Percentiles rank a stretch among this genome's conserved stretches.
These are phyloP conservation scores for Phytophthora cryptogea DNA, from an alignment of 352 stramenopile genomes.

Conservation along the genomic window DNA sequence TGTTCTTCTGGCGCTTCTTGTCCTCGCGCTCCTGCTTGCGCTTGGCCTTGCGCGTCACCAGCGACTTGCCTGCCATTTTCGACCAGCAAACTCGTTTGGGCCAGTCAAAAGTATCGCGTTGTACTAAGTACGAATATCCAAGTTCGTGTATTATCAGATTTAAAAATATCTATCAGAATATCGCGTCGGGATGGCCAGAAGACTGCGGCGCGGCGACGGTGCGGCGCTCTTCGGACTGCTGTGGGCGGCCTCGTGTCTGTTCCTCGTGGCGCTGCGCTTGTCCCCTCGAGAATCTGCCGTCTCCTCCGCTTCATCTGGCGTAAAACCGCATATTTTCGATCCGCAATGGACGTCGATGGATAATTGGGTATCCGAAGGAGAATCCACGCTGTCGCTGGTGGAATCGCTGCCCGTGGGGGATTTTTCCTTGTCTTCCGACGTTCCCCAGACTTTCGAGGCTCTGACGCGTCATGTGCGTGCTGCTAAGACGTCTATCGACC, in stretches of 20 bases:
- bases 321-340: constrained; percentile 26
- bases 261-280: constrained; percentile 32
- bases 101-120: constrained; percentile 20
- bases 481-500: constrained; percentile 59
- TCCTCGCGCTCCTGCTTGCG: constrained; percentile 78
- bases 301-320: background rate
- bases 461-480: constrained; percentile 47
- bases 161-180: background rate
- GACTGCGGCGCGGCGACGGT: constrained; percentile 21
- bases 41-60: constrained; percentile 71
- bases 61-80: constrained; percentile 10
- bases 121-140: background rate
- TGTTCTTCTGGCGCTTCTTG: constrained; percentile 78
- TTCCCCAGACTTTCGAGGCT: constrained; percentile 50
- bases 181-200: constrained; percentile 7
- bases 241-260: constrained; percentile 31
- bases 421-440: constrained; percentile 44
- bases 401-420: constrained; percentile 74
- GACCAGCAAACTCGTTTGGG: background rate
- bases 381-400: constrained; percentile 50
- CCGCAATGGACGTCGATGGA: constrained; percentile 8
- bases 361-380: constrained; percentile 2
- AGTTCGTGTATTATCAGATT: too few species aligned
- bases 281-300: constrained; percentile 1
- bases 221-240: constrained; percentile 29